These are phyloP conservation scores for Pyronema domesticum DNA, from an alignment of 495 filamentous ascomycete genomes.

Conservation along the genomic window DNA sequence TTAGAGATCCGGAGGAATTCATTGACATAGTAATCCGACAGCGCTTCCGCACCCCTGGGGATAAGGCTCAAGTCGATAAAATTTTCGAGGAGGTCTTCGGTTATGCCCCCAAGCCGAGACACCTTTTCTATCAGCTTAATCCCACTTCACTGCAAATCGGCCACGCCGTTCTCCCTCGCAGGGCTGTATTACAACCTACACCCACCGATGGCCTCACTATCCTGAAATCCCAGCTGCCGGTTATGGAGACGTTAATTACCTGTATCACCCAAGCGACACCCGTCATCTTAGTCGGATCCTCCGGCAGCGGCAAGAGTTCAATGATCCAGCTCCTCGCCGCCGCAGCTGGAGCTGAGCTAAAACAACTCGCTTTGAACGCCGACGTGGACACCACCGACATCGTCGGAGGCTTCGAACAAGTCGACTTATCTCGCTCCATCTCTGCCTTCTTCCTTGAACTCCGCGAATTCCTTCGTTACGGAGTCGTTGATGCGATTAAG, in stretches of 20 bases:
- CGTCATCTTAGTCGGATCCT: slow-evolving; percentile 68
- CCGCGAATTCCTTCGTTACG: slow-evolving; percentile 34
- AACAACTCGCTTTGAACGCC: slow-evolving; percentile 68
- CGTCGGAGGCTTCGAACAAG: slow-evolving; percentile 90
- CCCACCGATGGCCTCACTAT: slow-evolving; percentile 38
- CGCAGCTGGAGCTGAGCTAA: slow-evolving; percentile 48
- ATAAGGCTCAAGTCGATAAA: slow-evolving; percentile 42
- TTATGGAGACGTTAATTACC: slow-evolving; percentile 70
- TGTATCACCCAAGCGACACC: slow-evolving; percentile 76
- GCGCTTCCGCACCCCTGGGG: slow-evolving; percentile 56
- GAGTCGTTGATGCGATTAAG: slow-evolving; percentile 29
- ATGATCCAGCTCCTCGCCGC: slow-evolving; percentile 65
- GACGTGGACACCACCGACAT: slow-evolving; percentile 95
- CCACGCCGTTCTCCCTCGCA: slow-evolving; percentile 47
- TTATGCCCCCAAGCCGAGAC: slow-evolving; percentile 23
- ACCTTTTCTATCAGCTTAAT: slow-evolving; percentile 45
- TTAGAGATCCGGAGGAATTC: slow-evolving; percentile 45
- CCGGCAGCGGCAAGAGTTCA: slow-evolving; percentile 72
- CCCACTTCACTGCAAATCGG: slow-evolving; percentile 58
- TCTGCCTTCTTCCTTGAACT: slow-evolving; percentile 39
- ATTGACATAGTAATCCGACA: slow-evolving; percentile 72
- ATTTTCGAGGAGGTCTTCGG: slow-evolving; percentile 44
- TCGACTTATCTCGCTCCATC: slow-evolving; percentile 54
- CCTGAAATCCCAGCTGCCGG: slow-evolving; percentile 39
- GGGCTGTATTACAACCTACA: slow-evolving; percentile 37